Percentiles rank a stretch among this genome's conserved stretches.
Conservation (phyloP, 2,329 filamentous ascomycete genomes). For the Pestalotiopsis sp. region DNA sequence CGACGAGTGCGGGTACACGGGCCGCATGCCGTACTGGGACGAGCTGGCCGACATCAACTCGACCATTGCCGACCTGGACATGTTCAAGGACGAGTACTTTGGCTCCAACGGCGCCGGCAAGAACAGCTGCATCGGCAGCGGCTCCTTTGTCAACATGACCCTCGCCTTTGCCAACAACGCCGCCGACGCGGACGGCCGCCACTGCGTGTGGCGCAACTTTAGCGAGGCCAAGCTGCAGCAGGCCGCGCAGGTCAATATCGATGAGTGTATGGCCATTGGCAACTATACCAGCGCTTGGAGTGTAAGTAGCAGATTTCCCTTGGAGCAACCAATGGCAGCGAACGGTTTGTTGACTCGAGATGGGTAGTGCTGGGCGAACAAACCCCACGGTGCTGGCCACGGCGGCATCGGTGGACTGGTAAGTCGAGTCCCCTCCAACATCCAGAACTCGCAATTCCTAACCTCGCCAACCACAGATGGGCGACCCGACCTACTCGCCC, state of each 20-base stretch:
- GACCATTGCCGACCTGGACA: background rate
- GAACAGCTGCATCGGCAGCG: conserved; percentile 2
- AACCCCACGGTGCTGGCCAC: conserved; percentile 26
- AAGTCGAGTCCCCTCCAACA: background rate
- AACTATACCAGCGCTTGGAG: conserved; percentile 19
- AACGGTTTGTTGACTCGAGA: background rate
- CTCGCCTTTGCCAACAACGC: background rate
- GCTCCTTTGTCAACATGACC: conserved; percentile 7
- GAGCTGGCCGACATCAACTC: conserved; percentile 2
- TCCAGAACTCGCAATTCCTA: background rate
- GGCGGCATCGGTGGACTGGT: conserved; percentile 21
- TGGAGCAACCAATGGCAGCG: no score
- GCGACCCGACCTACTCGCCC: conserved; percentile 19
- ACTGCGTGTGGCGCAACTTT: conserved; percentile 5
- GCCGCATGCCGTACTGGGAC: conserved; percentile 16
- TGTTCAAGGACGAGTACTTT: conserved; percentile 6
- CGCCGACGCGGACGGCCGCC: background rate
- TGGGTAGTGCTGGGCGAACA: conserved; percentile 19
- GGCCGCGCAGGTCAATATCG: conserved; percentile 7
- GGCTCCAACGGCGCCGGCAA: conserved; percentile 1
- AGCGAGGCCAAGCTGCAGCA: background rate
- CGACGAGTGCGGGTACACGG: conserved; percentile 20
- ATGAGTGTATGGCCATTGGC: conserved; percentile 13
- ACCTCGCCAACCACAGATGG: conserved; percentile 8
- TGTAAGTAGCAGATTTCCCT: background rate